Conservation (phyloP, 805 yeast genomes). For the Metschnikowia matae region DNA sequence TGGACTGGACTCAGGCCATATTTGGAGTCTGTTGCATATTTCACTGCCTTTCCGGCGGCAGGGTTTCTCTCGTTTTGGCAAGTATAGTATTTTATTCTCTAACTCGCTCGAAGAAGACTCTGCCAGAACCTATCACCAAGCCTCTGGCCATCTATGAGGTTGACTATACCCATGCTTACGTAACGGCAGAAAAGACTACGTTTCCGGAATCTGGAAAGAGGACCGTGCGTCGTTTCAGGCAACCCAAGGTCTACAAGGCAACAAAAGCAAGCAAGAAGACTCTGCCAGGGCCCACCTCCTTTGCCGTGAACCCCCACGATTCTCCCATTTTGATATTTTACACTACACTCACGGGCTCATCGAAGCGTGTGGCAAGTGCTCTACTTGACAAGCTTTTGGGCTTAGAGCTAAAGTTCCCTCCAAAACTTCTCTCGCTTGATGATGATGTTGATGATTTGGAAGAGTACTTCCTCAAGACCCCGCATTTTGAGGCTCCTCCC, state of each 20-base stretch:
- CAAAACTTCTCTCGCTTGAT: constrained; percentile 65
- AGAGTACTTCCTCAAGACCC: constrained; percentile 68
- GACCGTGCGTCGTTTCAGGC: constrained; percentile 22
- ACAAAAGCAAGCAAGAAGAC: constrained; percentile 28
- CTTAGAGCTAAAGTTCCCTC: constrained; percentile 30
- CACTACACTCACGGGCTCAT: constrained; percentile 82
- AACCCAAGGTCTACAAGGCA: constrained; percentile 42
- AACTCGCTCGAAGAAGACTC: not conserved
- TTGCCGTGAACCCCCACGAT: constrained; percentile 34
- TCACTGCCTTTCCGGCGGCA: constrained; percentile 41
- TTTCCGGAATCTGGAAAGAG: constrained; percentile 11
- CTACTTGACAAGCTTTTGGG: constrained; percentile 38
- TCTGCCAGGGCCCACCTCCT: constrained; percentile 37
- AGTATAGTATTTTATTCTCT: constrained; percentile 12
- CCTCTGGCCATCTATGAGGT: constrained; percentile 37
- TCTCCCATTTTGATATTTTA: constrained; percentile 68
- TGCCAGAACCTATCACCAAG: constrained; percentile 10
- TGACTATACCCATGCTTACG: constrained; percentile 38
- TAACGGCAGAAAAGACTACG: constrained; percentile 21
- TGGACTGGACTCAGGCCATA: constrained; percentile 15
- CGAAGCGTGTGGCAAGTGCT: constrained; percentile 61
- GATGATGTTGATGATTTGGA: constrained; percentile 81
- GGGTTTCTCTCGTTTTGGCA: constrained; percentile 34
- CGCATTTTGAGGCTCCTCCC: constrained; percentile 38
- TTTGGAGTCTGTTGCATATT: constrained; percentile 22